A percentile compares a stretch with the other conserved stretches of the same genome.
phyloP scores from a whole-genome alignment of 2,329 filamentous ascomycete species.

The Helminthosporium solani region DNA sequence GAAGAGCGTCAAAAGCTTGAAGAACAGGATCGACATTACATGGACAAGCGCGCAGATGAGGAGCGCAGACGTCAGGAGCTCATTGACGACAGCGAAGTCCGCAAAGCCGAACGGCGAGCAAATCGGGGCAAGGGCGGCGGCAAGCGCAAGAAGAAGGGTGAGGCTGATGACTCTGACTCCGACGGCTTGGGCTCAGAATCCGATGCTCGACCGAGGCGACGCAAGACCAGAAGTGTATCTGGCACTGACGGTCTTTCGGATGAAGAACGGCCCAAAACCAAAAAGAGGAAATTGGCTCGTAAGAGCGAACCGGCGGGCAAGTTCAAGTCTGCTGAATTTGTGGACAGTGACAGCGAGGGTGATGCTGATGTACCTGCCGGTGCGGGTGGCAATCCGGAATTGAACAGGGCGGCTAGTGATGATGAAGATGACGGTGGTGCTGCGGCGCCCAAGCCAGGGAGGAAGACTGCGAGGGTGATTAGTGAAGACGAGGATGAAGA shows the following conservation, averaged over 20 bases:
- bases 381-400: slow-evolving; percentile 11
- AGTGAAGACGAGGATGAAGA: slow-evolving; percentile 32
- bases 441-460: slow-evolving; percentile 21
- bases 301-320: slow-evolving; percentile 57
- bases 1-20: slow-evolving; percentile 81
- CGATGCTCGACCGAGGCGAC: slow-evolving; percentile 43
- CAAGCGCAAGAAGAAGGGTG: slow-evolving; percentile 64
- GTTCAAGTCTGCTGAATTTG: slow-evolving; percentile 83
- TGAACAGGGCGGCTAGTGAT: slow-evolving; percentile 8
- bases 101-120: slow-evolving; percentile 60
- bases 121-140: slow-evolving; percentile 48
- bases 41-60: slow-evolving; percentile 69
- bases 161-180: slow-evolving; percentile 46
- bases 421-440: slow-evolving; percentile 29
- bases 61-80: slow-evolving; percentile 63
- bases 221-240: slow-evolving; percentile 35
- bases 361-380: slow-evolving; percentile 24
- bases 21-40: slow-evolving; percentile 70
- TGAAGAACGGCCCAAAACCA: slow-evolving; percentile 60
- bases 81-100: slow-evolving; percentile 74
- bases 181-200: slow-evolving; percentile 42
- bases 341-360: slow-evolving; percentile 65
- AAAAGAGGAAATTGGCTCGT: slow-evolving; percentile 61
- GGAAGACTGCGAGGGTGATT: slow-evolving; percentile 32
- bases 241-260: slow-evolving; percentile 50